Base-by-base conservation (phyloP, 306 rosid genomes). In the Dryas octopetala region DNA sequence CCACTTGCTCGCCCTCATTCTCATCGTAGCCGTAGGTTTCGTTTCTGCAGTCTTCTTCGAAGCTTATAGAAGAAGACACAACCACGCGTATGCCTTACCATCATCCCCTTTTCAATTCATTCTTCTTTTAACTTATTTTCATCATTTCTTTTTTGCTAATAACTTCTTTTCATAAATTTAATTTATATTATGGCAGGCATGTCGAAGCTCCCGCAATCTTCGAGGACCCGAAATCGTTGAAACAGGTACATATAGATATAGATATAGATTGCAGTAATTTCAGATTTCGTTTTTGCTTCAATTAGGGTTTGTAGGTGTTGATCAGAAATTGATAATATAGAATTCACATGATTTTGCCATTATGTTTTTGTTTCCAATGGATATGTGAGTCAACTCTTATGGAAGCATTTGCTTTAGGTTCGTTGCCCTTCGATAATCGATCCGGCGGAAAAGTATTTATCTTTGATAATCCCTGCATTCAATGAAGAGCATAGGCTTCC, bases 401-500 rank as follows among this genome's bases (percentile, higher is more conserved):
- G 52, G 74, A 53, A 6, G 66, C 6, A 51, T 47, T 64, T 40
- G 65, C 67, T 71, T 68, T 58, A 94, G 96, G 97, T 91, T 84
- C 87, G 86, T 47, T 94, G 96, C 66, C 90, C 98, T 65, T 85
- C 88, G 32, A 80, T 91, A 78, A 90, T 81, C 73, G 95, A 91
- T 90, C 97, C 96, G 50, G 94, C 98, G 0, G 87, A 91, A 54
- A 94, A 94, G 84, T 94, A 90, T 85, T 78, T 94, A 15, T 91
- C 97, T 70, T 83, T 94, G 86, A 90, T 94, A 49, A 76, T 91
- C 73, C 98, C 96, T 50, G 95, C 97, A 38, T 94, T 83, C 82
- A 94, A 91, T 72, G 97, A 91, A 77, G 95, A 94, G 82, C 86
- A 77, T 51, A 88, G 98, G 78, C 97, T 94, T 79, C 96, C 97